These are phyloP conservation scores for Solanum medicagineum DNA, from an alignment of 257 asterid genomes.

Conservation along the genomic window DNA sequence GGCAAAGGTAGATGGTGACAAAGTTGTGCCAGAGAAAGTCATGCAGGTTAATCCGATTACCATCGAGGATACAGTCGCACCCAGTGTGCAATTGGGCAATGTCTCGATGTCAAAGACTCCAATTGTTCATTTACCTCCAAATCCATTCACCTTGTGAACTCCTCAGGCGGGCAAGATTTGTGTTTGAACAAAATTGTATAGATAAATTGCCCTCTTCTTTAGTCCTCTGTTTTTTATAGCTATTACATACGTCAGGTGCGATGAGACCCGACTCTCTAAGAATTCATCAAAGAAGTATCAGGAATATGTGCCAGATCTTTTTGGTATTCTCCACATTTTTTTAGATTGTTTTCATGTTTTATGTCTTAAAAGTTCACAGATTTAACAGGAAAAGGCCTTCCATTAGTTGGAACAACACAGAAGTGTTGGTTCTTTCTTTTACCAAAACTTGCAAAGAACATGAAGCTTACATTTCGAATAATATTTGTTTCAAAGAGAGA, in stretches of 20 bases:
- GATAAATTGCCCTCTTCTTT: background rate
- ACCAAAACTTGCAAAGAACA: background rate
- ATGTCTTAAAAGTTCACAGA: background rate
- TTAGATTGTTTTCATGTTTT: background rate
- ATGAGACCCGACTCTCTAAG: background rate
- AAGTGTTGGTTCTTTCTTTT: background rate
- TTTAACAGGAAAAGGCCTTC: background rate
- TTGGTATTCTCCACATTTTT: background rate
- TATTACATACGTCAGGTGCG: background rate
- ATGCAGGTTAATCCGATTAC: conserved; percentile 59
- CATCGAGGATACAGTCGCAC: conserved; percentile 47
- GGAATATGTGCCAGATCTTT: conserved; percentile 2
- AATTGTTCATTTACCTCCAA: conserved; percentile 44
- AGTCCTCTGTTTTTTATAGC: background rate
- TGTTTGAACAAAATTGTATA: conserved; percentile 13
- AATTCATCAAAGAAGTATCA: background rate
- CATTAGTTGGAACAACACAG: background rate
- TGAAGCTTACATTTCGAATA: background rate
- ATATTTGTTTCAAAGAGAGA: background rate
- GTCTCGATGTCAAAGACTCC: conserved; percentile 48
- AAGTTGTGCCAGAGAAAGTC: conserved; percentile 75
- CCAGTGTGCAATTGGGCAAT: conserved; percentile 43
- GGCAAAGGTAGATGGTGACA: conserved; percentile 86
- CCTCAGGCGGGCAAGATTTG: background rate
- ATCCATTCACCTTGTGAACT: conserved; percentile 50